Base-by-base conservation (phyloP, 345 rosid species). In the Hevea brasiliensis region DNA sequence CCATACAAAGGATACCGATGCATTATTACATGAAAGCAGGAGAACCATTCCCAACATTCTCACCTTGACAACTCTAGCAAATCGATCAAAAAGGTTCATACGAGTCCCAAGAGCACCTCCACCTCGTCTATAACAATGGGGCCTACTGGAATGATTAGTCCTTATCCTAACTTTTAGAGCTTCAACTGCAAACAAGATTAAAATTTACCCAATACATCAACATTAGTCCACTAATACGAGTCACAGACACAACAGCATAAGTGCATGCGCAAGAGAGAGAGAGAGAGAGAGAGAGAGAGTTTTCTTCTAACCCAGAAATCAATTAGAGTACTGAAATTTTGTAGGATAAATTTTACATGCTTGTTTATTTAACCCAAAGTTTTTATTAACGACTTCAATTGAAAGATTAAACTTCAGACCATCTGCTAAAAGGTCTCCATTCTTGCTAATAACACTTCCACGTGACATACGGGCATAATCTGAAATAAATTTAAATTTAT, bases 11-110 rank as follows among this genome's bases (percentile, higher is more conserved):
- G 8, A 61, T 26, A 63, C 20, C 70, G 40, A 44, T 18, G 10
- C 18, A 35, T 42, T 17, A 27, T 32, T 17, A 29, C 45, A 61
- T 61, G 10, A 67, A 73, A 67, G 56, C 27, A 66, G 12, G 60
- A 14, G 15, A 72, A 67, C 41, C 69, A 26, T 18, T 72, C 69
- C 66, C 37, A 53, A 44, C 65, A 72, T 45, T 79, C 51, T 67
- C 70, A 90, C 96, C 91, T 87, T 90, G 59, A 88, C 77, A 77
- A 90, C 96, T 73, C 93, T 84, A 54, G 89, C 82, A 81, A 90
- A 87, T 66, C 96, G 85, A 65, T 88, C 89, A 72, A 90, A 90
- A 67, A 90, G 89, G 75, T 88, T 90, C 85, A 83, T 84, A 29
- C 87, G 90, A 50, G 80, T 76, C 51, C 80, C 81, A 74, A 87